A percentile compares a stretch with the other conserved stretches of the same genome.
Evolutionary conservation across 352 stramenopile genomes (phyloP).

Genomic region (Globisporangium carolinianum): DNA sequence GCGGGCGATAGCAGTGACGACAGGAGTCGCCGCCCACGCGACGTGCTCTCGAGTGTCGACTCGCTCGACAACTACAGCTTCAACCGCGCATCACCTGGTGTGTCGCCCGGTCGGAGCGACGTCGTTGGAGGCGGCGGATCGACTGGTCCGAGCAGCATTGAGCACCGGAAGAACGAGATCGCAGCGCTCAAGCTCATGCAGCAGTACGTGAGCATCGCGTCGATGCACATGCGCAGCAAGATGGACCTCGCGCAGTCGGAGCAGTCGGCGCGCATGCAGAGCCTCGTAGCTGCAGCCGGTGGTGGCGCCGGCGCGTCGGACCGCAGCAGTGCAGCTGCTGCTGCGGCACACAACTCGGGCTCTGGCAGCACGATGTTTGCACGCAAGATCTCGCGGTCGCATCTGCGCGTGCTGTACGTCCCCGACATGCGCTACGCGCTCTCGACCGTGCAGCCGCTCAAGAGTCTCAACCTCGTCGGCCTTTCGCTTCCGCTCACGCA

Average conservation of each 20-base stretch:
- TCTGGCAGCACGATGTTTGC: slow-evolving; percentile 30
- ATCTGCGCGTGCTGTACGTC: slow-evolving; percentile 52
- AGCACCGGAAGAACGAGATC: slow-evolving; percentile 72
- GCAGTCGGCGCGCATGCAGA: slow-evolving; percentile 65
- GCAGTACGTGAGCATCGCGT: slow-evolving; percentile 83
- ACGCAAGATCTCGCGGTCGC: slow-evolving; percentile 49
- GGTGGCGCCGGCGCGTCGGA: slow-evolving; percentile 13
- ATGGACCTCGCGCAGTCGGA: slow-evolving; percentile 80
- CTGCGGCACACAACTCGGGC: background rate
- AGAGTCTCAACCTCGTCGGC: slow-evolving; percentile 29
- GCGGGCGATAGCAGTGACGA: slow-evolving; percentile 18
- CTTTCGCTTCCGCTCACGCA: slow-evolving; percentile 17
- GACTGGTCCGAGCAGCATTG: slow-evolving; percentile 26
- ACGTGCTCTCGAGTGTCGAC: slow-evolving; percentile 57
- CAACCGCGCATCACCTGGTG: slow-evolving; percentile 7
- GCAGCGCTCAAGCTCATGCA: slow-evolving; percentile 81
- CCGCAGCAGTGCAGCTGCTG: slow-evolving; percentile 18
- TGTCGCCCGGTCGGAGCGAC: background rate
- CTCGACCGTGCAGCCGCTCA: slow-evolving; percentile 42
- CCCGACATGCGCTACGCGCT: slow-evolving; percentile 61
- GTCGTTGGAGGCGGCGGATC: background rate
- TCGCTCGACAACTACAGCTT: slow-evolving; percentile 56
- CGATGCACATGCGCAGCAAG: slow-evolving; percentile 87
- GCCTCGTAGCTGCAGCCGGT: slow-evolving; percentile 12
- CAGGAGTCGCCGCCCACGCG: slow-evolving; percentile 24